phyloP scores from a whole-genome alignment of 2,329 filamentous ascomycete genomes.

The Tolypocladium tundrense region DNA sequence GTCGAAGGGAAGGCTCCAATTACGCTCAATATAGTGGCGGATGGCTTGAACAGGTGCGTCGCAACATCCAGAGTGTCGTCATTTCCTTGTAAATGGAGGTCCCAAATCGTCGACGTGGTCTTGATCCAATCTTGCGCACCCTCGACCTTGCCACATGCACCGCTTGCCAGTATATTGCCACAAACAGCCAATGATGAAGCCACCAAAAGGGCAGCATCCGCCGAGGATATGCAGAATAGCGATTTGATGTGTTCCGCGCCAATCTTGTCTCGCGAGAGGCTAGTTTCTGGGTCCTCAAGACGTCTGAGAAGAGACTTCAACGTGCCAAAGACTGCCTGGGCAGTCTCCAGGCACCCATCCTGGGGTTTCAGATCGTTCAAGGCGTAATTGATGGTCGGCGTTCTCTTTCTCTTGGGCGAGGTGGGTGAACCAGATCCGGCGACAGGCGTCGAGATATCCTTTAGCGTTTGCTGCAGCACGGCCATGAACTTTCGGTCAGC shows the following conservation, averaged over 20 bases:
- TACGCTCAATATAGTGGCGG: constrained; percentile 27
- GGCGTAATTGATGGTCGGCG: constrained; percentile 23
- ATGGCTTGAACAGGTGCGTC: constrained; percentile 30
- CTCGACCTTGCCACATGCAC: constrained; percentile 20
- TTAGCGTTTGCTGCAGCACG: constrained; percentile 55
- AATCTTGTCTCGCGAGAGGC: constrained; percentile 34
- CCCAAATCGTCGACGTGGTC: constrained; percentile 37
- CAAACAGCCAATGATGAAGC: constrained; percentile 37
- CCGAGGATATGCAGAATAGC: constrained; percentile 39
- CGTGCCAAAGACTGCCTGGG: constrained; percentile 36
- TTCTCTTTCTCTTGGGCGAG: constrained; percentile 36
- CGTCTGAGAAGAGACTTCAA: constrained; percentile 36
- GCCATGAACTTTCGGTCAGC: constrained; percentile 58
- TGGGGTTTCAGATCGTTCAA: constrained; percentile 28
- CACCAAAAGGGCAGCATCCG: constrained; percentile 35
- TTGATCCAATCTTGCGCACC: constrained; percentile 37
- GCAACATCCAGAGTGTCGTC: constrained; percentile 40
- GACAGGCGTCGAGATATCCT: constrained; percentile 37
- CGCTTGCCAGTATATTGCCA: constrained; percentile 22
- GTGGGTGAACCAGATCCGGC: constrained; percentile 14
- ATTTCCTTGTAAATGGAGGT: constrained; percentile 39
- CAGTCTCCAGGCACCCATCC: constrained; percentile 33
- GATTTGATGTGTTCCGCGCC: constrained; percentile 49
- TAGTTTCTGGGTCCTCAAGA: constrained; percentile 22
- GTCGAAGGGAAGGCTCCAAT: constrained; percentile 20